Evolutionary conservation across 495 filamentous ascomycete genomes (phyloP).

Genomic region (Aspergillus biplanus): DNA sequence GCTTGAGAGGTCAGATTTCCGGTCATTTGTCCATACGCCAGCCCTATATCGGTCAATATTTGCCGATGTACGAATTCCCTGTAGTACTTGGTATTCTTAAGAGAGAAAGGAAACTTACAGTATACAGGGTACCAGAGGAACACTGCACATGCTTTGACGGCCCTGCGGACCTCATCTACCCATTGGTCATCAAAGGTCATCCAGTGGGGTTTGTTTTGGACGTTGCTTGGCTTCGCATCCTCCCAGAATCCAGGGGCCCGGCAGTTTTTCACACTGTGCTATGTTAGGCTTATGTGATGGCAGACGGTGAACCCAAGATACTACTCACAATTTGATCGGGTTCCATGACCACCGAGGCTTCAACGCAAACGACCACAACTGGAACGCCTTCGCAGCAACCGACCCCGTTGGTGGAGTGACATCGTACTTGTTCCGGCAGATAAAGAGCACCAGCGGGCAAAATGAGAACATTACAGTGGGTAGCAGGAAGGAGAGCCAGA

Average conservation of each 20-base stretch:
- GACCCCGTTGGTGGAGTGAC: conserved; percentile 64
- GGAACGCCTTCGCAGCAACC: conserved; percentile 60
- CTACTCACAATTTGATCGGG: conserved; percentile 43
- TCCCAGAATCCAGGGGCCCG: conserved; percentile 62
- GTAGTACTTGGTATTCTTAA: neutral
- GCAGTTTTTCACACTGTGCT: conserved; percentile 52
- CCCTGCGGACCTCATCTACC: conserved; percentile 55
- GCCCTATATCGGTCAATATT: conserved; percentile 30
- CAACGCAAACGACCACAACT: conserved; percentile 56
- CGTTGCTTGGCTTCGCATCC: conserved; percentile 65
- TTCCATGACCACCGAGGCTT: conserved; percentile 65
- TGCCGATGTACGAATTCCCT: too few species aligned
- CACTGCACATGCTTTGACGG: conserved; percentile 55
- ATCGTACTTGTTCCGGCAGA: conserved; percentile 62
- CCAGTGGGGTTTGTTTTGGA: conserved; percentile 56
- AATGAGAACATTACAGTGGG: conserved; percentile 62
- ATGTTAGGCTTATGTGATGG: conserved; percentile 2
- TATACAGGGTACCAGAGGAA: conserved; percentile 65
- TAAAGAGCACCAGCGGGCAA: conserved; percentile 62
- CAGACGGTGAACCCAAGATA: neutral
- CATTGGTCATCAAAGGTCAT: conserved; percentile 66
- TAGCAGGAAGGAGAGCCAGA: conserved; percentile 70
- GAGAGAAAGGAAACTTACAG: conserved; percentile 32
- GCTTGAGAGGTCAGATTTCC: conserved; percentile 67
- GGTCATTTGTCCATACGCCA: conserved; percentile 60